phyloP scores from a whole-genome alignment of 352 stramenopile species.

The Pythium graminicola region DNA sequence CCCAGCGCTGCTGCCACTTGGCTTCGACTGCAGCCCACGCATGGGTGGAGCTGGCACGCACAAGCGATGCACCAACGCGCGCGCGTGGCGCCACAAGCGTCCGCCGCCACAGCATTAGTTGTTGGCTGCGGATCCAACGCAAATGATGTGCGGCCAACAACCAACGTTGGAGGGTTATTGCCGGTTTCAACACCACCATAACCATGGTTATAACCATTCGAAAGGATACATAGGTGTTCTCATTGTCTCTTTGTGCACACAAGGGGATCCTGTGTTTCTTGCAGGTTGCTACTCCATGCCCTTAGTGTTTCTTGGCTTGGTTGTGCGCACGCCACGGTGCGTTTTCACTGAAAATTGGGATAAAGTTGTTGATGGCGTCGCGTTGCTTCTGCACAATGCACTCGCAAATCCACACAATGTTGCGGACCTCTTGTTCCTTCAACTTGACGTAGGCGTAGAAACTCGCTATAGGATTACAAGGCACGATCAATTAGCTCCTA shows the following conservation, averaged over 20 bases:
- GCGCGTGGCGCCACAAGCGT: conserved; percentile 1
- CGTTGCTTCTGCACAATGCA: conserved; percentile 99
- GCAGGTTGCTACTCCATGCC: too few species aligned
- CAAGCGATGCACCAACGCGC: conserved; percentile 5
- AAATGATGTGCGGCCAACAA: conserved; percentile 2
- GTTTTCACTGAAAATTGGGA: conserved; percentile 96
- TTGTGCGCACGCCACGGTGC: conserved; percentile 86
- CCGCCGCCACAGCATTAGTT: conserved; percentile 12
- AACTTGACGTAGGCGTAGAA: conserved; percentile 99
- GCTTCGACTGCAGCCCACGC: conserved; percentile 52
- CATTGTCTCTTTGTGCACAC: background rate
- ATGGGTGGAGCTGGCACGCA: conserved; percentile 17
- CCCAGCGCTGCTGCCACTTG: conserved; percentile 72
- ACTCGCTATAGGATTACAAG: conserved; percentile 27
- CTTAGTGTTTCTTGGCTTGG: conserved; percentile 50
- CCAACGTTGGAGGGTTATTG: background rate
- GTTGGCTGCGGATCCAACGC: background rate
- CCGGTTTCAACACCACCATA: background rate
- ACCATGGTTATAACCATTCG: background rate
- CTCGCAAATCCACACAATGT: conserved; percentile 99
- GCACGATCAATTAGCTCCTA: too few species aligned
- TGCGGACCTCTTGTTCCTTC: conserved; percentile 99
- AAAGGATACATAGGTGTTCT: conserved; percentile 4
- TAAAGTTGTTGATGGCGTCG: conserved; percentile 99
- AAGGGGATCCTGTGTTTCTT: too few species aligned